phyloP scores from a whole-genome alignment of 805 yeast genomes.

The Yarrowia yakushimensis region DNA sequence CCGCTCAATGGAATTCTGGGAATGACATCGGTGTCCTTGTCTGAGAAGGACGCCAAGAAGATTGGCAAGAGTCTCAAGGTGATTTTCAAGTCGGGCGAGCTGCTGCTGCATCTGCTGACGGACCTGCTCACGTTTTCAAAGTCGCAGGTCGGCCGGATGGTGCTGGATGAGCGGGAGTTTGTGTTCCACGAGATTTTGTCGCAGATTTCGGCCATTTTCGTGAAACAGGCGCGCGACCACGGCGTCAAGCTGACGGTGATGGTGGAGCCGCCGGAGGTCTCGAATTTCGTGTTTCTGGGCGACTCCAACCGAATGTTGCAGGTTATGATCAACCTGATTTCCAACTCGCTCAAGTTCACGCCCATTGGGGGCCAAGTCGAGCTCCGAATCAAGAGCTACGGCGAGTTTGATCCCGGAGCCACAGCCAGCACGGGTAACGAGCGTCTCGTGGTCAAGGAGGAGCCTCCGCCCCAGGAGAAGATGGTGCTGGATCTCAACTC shows the following conservation, averaged over 20 bases:
- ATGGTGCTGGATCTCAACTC: conserved; percentile 17
- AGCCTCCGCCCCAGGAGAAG: neutral
- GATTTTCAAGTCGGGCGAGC: conserved; percentile 85
- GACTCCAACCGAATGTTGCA: conserved; percentile 88
- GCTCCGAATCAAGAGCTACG: conserved; percentile 18
- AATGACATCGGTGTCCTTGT: conserved; percentile 90
- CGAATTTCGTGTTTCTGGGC: conserved; percentile 66
- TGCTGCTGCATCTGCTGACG: conserved; percentile 80
- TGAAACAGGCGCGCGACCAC: conserved; percentile 51
- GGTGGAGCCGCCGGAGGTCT: conserved; percentile 48
- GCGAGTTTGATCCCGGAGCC: conserved; percentile 22
- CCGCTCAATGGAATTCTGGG: conserved; percentile 96
- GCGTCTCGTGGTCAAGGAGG: conserved; percentile 12
- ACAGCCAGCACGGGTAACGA: conserved; percentile 19
- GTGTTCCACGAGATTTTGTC: conserved; percentile 68
- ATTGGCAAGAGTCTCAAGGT: conserved; percentile 71
- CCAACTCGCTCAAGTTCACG: conserved; percentile 87
- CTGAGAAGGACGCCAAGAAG: conserved; percentile 64
- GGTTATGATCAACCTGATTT: conserved; percentile 82
- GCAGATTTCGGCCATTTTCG: conserved; percentile 77
- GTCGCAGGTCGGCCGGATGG: conserved; percentile 79
- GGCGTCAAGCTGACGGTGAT: conserved; percentile 63
- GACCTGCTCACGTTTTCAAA: conserved; percentile 86
- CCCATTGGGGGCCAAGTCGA: conserved; percentile 49
- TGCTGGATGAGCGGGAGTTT: conserved; percentile 75